phyloP scores from a whole-genome alignment of 2,329 filamentous ascomycete genomes.

The Nemania sp. region DNA sequence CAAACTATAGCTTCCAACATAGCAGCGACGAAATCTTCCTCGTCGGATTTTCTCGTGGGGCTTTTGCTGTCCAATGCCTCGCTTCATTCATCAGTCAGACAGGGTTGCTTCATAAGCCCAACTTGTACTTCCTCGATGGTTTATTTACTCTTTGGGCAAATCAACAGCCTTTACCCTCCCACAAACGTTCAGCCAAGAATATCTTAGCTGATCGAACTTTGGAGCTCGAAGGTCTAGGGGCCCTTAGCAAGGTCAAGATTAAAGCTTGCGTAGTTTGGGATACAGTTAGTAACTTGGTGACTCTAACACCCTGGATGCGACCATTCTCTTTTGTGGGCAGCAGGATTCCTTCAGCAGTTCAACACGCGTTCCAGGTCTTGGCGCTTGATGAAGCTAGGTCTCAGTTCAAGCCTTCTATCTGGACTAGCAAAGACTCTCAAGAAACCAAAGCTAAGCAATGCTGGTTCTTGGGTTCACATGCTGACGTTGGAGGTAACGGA shows the following conservation, averaged over 20 bases:
- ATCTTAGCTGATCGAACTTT: too few species aligned
- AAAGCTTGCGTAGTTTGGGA: constrained; percentile 17
- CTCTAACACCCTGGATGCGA: not conserved
- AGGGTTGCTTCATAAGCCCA: not conserved
- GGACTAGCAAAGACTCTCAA: not conserved
- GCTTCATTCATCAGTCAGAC: constrained; percentile 8
- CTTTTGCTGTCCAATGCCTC: constrained; percentile 11
- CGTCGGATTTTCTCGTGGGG: constrained; percentile 3
- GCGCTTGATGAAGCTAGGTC: constrained; percentile 4
- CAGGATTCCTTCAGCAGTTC: not conserved
- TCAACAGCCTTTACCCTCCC: not conserved
- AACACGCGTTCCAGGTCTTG: constrained; percentile 12
- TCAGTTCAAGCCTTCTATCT: constrained; percentile 9
- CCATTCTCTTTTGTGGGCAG: not conserved
- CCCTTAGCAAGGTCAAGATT: constrained; percentile 7
- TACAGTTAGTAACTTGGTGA: constrained; percentile 2
- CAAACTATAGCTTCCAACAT: not conserved
- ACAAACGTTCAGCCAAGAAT: not conserved
- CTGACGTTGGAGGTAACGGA: constrained; percentile 6
- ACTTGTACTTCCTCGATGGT: constrained; percentile 8
- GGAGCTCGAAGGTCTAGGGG: too few species aligned
- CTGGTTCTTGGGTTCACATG: constrained; percentile 16
- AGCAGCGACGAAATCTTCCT: not conserved
- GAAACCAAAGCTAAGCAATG: constrained; percentile 6
- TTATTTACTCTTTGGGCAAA: not conserved